phyloP scores from a whole-genome alignment of 192 early-diverging fungal genomes.

The Coemansia reversa region DNA sequence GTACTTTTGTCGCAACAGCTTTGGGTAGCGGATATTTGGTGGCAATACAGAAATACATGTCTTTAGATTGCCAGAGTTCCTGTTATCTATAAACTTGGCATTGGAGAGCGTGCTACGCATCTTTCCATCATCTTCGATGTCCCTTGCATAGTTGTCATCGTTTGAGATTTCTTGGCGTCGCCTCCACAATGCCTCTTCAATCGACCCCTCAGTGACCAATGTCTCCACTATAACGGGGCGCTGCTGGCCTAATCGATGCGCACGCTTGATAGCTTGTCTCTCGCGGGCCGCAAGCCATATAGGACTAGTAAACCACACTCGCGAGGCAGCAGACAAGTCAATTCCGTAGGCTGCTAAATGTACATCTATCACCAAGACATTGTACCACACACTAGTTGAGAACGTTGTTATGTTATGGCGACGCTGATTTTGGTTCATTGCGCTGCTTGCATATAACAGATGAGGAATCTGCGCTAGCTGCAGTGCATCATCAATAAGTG shows the following conservation, averaged over 20 bases:
- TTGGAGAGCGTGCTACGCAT: conserved; percentile 45
- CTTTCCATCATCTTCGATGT: conserved; percentile 51
- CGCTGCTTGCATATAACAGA: conserved; percentile 41
- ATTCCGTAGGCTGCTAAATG: conserved; percentile 71
- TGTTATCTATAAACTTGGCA: conserved; percentile 24
- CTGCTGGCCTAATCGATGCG: conserved; percentile 76
- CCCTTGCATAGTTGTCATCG: conserved; percentile 14
- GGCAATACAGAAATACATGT: conserved; percentile 16
- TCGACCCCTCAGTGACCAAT: conserved; percentile 32
- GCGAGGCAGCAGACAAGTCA: conserved; percentile 71
- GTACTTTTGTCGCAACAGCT: conserved; percentile 26
- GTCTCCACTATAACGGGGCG: conserved; percentile 45
- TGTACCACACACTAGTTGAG: conserved; percentile 41
- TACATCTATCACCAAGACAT: conserved; percentile 51
- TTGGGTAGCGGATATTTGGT: conserved; percentile 28
- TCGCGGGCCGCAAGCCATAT: conserved; percentile 72
- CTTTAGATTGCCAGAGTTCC: conserved; percentile 8
- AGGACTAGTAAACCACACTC: conserved; percentile 71
- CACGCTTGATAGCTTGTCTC: conserved; percentile 83
- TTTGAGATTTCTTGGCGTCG: conserved; percentile 41
- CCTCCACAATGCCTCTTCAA: conserved; percentile 48
- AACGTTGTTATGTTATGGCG: conserved; percentile 52
- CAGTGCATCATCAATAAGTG: conserved; percentile 35
- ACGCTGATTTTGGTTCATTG: conserved; percentile 44
- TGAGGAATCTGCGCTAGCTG: conserved; percentile 35